These are phyloP conservation scores for Ophiostoma perfectum DNA, from an alignment of 2,329 filamentous ascomycete species.

Conservation along the genomic window DNA sequence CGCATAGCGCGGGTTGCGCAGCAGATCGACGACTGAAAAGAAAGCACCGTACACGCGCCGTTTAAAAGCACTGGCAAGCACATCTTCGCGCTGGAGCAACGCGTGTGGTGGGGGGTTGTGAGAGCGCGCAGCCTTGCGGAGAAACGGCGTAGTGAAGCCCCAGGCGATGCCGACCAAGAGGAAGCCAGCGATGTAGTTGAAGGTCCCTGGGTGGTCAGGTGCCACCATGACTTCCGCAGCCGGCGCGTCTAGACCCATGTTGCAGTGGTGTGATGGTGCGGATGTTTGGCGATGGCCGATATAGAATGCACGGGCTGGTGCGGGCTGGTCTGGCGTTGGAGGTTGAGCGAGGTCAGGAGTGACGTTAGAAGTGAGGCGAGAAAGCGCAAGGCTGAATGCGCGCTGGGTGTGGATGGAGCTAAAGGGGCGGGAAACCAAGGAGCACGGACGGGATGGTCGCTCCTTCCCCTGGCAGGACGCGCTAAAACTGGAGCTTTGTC, in stretches of 20 bases:
- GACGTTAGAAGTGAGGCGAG: conserved; percentile 1
- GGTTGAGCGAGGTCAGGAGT: not conserved
- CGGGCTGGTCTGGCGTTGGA: not conserved
- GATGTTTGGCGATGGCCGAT: not conserved
- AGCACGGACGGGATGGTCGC: not conserved
- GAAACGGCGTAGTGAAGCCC: conserved; percentile 90
- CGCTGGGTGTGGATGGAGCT: not conserved
- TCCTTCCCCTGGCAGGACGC: not conserved
- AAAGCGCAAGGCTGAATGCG: conserved; percentile 12
- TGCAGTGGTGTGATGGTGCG: not conserved
- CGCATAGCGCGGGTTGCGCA: conserved; percentile 77
- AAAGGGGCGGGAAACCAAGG: conserved; percentile 8
- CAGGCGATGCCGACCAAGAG: conserved; percentile 86
- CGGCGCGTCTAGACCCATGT: conserved; percentile 6
- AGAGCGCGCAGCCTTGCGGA: conserved; percentile 73
- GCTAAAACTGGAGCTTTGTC: conserved; percentile 7
- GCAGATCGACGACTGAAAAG: conserved; percentile 71
- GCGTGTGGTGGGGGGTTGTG: conserved; percentile 61
- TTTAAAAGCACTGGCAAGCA: conserved; percentile 56
- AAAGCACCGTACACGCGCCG: conserved; percentile 58
- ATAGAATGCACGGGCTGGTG: not conserved
- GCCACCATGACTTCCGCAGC: not conserved
- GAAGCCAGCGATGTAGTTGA: conserved; percentile 86
- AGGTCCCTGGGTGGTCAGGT: conserved; percentile 34
- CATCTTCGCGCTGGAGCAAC: conserved; percentile 45